Evolutionary conservation across 177 flowering plant genomes (phyloP), one percentile per base, ranked within the genome.

Genomic region (Vitis hybrid): DNA sequence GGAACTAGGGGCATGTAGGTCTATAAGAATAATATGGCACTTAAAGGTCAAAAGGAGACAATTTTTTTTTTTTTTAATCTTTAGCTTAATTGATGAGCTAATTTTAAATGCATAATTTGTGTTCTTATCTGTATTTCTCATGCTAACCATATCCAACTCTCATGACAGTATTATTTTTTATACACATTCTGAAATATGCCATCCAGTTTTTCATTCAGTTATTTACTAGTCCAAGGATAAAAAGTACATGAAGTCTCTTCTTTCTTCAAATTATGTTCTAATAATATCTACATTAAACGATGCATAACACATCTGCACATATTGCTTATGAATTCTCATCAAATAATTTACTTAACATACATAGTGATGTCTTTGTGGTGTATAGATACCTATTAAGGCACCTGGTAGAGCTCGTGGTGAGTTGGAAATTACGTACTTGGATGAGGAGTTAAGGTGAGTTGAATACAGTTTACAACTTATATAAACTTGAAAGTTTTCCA

Each of bases 361-460:
- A 10, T 19, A 12, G 6, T 34, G 14, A 64, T 74, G 19, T 59
- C 12, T 3, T n/a, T 30, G 23, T 52, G 63, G 51, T 72, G 11
- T 68, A 21, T 82, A 93, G 98, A 86, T 93, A 83, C 89, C 97
- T 56, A 70, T 91, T 26, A 91, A 93, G 78, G 97, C 98, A 49
- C 97, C 95, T 7, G 97, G 73, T 52, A 80, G 83, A 68, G 93
- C 87, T 73, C 88, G 85, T 60, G 95, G 97, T 45, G 86, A 85
- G 76, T 66, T 93, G 69, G 98, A 93, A 72, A 91, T 90, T 21
- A 91, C 94, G 21, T 93, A 88, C 73, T 80, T 91, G 76, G 98
- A 91, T 72, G 89, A 89, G 67, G 97, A 93, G 63, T 62, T 93
- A 67, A 75, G 98, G 98, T 91, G 66, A 83, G 83, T 74, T 57